Percentiles rank a stretch among this genome's conserved stretches.
Conservation (phyloP, 768 basidiomycete genomes). For the Mycena floridula region DNA sequence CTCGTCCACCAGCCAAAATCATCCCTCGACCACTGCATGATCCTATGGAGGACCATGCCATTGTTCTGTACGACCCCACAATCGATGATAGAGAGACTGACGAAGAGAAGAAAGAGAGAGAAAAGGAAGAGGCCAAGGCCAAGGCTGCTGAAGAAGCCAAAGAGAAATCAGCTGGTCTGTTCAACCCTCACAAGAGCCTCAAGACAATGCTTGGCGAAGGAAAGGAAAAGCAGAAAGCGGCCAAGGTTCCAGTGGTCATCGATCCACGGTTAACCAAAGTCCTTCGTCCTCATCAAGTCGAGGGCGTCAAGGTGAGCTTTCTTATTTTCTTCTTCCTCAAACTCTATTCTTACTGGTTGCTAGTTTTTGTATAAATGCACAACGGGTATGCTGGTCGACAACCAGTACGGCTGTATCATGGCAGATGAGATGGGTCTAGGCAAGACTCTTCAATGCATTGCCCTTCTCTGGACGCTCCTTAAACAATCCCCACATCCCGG, state of each 20-base stretch:
- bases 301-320: conserved; percentile 83
- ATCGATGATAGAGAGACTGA: conserved; percentile 90
- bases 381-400: conserved; percentile 87
- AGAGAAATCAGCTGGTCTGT: conserved; percentile 68
- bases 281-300: conserved; percentile 94
- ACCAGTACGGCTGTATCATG: conserved; percentile 96
- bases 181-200: conserved; percentile 90
- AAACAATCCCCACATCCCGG: conserved; percentile 90
- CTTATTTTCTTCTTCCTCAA: conserved; percentile 1
- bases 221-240: conserved; percentile 54
- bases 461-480: conserved; percentile 90
- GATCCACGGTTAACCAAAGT: conserved; percentile 85
- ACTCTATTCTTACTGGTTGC: conserved; percentile 4
- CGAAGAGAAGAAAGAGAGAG: conserved; percentile 70
- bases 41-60: conserved; percentile 96
- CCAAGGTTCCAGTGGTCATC: conserved; percentile 95
- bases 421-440: conserved; percentile 99
- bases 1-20: conserved; percentile 72
- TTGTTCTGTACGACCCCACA: conserved; percentile 95
- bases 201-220: conserved; percentile 70
- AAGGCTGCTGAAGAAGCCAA: conserved; percentile 56
- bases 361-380: conserved; percentile 95
- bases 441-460: conserved; percentile 94
- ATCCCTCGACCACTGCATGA: conserved; percentile 92
- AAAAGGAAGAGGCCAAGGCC: conserved; percentile 66